phyloP scores from a whole-genome alignment of 495 filamentous ascomycete species.

The Xylaria scruposa region DNA sequence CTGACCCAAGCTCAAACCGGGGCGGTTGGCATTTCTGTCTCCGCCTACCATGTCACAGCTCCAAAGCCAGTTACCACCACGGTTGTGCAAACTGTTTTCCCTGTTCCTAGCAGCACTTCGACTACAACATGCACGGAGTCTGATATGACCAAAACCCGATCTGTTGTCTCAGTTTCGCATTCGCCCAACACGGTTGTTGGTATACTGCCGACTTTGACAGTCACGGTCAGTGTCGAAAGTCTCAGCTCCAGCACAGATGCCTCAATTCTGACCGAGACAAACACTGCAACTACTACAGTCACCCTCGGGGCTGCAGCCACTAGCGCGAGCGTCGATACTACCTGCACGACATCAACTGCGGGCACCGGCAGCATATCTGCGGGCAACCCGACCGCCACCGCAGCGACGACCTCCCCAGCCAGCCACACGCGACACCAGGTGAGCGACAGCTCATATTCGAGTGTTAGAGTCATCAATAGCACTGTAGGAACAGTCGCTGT shows the following conservation, averaged over 20 bases:
- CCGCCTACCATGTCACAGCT: background rate
- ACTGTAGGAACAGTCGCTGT: constrained; percentile 8
- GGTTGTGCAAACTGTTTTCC: constrained; percentile 33
- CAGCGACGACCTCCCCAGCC: background rate
- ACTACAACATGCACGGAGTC: constrained; percentile 16
- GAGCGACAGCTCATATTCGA: background rate
- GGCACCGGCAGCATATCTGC: constrained; percentile 22
- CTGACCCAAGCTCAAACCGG: constrained; percentile 26
- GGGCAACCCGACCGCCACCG: background rate
- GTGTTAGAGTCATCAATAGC: constrained; percentile 5
- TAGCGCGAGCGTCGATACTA: constrained; percentile 16
- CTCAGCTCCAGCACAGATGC: background rate
- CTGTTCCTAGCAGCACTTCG: constrained; percentile 1
- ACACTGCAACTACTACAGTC: constrained; percentile 19
- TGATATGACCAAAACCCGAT: constrained; percentile 4
- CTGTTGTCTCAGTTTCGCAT: constrained; percentile 10
- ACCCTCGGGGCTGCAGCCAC: constrained; percentile 3
- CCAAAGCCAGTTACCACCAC: constrained; percentile 29
- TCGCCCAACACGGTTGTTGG: constrained; percentile 12
- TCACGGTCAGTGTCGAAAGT: constrained; percentile 7
- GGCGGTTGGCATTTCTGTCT: constrained; percentile 24
- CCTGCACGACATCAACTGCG: constrained; percentile 24
- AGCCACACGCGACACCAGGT: constrained; percentile 18
- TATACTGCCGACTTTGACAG: background rate
- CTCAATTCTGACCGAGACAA: constrained; percentile 21